Conservation (phyloP, 129 eudicot genomes). For the Flaveria bidentis region DNA sequence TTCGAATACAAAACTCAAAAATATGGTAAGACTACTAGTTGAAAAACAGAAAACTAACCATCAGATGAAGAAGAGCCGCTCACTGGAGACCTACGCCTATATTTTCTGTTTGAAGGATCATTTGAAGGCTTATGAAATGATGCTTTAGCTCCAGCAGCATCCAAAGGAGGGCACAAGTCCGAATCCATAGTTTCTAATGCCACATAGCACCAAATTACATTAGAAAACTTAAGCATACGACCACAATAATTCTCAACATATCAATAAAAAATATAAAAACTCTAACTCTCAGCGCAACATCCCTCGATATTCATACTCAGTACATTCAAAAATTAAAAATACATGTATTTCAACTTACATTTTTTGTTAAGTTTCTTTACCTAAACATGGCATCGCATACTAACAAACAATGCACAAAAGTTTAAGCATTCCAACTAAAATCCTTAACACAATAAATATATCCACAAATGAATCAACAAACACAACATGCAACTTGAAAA, state of each 20-base stretch:
- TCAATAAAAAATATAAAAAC: too few species aligned
- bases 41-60: slow-evolving; percentile 48
- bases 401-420: too few species aligned
- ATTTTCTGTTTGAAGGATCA: slow-evolving; percentile 71
- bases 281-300: too few species aligned
- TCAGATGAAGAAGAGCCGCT: slow-evolving; percentile 61
- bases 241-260: neutral
- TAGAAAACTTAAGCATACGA: neutral
- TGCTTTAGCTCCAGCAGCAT: slow-evolving; percentile 34
- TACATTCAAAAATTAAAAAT: too few species aligned
- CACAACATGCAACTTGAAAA: too few species aligned
- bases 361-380: too few species aligned
- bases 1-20: neutral
- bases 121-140: slow-evolving; percentile 77
- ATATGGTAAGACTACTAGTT: neutral
- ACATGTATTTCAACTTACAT: too few species aligned
- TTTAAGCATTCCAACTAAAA: too few species aligned
- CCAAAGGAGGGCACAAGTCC: neutral
- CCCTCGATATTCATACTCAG: too few species aligned
- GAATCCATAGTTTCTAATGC: slow-evolving; percentile 58
- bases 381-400: too few species aligned
- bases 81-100: slow-evolving; percentile 75
- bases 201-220: slow-evolving; percentile 21
- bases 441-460: too few species aligned
- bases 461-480: too few species aligned